Evolutionary conservation across 768 basidiomycete genomes (phyloP), one percentile per base, ranked within the genome.

Genomic region (Suillus ampliporus): DNA sequence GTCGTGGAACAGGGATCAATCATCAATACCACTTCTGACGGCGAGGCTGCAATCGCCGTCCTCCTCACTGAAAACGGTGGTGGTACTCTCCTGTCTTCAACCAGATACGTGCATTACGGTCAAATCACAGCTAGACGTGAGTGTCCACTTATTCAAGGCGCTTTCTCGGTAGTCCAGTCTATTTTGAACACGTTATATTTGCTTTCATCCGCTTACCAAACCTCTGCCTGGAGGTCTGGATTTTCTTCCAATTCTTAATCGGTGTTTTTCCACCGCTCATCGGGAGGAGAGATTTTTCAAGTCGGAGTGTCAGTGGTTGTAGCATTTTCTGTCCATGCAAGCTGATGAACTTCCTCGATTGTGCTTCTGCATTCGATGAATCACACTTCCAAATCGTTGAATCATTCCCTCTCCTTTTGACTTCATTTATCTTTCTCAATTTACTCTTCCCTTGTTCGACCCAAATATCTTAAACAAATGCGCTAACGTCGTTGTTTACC

Each of bases 91-190:
- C 67, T 95, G 52, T 90, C 90, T 5, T 89, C 89, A 26, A 95
- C 93, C 2, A 84, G 87, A 46, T 95, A 93, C 71, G 76, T 95
- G 3, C 88, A 93, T 73, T 95, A 94, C 67, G 94, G 93, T 40
- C 86, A 79, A 14, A 83, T 94, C 68, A 91, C 89, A 40, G 80
- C 90, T 44, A 82, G 77, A 60, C 63, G 89, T 91, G 68, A 35
- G 79, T 64, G n/a, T 28, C 19, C 6, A 23, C 34, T 44, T 61
- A 19, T 61, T 31, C 58, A 28, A 40, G 38, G 23, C 10, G 17
- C 15, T 40, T 19, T 23, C 10, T 46, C 23, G 2, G 23, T 35
- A 15, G n/a, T 43, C 19, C 38, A 56, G 34, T 5, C 44, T 11
- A 31, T 28, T 15, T n/a, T n/a, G 4, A n/a, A 44, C n/a, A 19